Conservation (phyloP, 2,329 filamentous ascomycete genomes). For the Talaromyces sp. region DNA sequence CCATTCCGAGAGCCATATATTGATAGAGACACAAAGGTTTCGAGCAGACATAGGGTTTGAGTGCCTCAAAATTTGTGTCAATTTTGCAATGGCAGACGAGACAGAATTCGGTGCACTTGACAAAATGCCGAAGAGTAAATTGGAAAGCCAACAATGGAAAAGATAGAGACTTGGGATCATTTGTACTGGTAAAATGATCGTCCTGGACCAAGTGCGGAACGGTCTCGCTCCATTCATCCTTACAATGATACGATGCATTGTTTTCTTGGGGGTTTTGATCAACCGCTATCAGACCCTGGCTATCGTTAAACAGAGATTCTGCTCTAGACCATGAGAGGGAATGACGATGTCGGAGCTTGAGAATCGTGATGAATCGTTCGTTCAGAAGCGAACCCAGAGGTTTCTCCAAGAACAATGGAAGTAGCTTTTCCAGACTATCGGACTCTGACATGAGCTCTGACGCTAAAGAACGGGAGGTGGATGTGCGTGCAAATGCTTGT, state of each 20-base stretch:
- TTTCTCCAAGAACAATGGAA: constrained; percentile 64
- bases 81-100: constrained; percentile 74
- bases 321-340: constrained; percentile 65
- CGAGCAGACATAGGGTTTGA: constrained; percentile 67
- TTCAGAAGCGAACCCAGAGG: constrained; percentile 68
- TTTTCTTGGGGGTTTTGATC: neutral
- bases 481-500: constrained; percentile 43
- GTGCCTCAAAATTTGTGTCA: constrained; percentile 54
- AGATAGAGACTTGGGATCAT: constrained; percentile 39
- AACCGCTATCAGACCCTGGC: constrained; percentile 35
- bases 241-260: constrained; percentile 21
- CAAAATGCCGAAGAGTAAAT: constrained; percentile 71
- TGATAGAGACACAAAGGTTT: constrained; percentile 76
- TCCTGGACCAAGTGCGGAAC: constrained; percentile 44
- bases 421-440: constrained; percentile 38
- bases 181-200: constrained; percentile 48
- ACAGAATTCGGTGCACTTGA: constrained; percentile 81
- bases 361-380: constrained; percentile 58
- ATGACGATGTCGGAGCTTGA: constrained; percentile 55
- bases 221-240: constrained; percentile 25
- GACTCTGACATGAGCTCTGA: neutral
- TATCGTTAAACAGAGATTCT: constrained; percentile 54
- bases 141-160: constrained; percentile 64
- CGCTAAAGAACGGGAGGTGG: neutral
- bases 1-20: constrained; percentile 81